Conservation (phyloP, 2,329 filamentous ascomycete species). For the Trichoderma oligosporum region DNA sequence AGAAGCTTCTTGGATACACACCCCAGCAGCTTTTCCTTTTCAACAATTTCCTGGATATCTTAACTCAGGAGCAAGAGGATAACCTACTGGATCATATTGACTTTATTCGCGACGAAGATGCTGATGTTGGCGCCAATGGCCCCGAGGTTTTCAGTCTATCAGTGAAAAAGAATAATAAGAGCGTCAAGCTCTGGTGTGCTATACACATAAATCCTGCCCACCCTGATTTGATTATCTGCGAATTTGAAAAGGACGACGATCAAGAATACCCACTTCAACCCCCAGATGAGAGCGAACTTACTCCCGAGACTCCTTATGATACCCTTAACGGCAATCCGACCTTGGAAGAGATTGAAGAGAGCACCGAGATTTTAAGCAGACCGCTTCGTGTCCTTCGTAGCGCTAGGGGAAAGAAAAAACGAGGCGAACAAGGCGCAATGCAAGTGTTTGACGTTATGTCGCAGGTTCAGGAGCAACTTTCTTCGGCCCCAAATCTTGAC, state of each 20-base stretch:
- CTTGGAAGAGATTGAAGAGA: conserved; percentile 67
- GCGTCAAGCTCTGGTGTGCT: conserved; percentile 78
- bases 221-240: conserved; percentile 72
- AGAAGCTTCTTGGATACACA: conserved; percentile 68
- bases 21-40: conserved; percentile 72
- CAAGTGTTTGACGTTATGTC: conserved; percentile 90
- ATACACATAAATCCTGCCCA: conserved; percentile 70
- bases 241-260: conserved; percentile 85
- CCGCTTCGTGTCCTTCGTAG: conserved; percentile 73
- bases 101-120: conserved; percentile 79
- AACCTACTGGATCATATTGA: conserved; percentile 83
- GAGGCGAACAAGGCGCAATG: conserved; percentile 78
- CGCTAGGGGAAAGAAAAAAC: conserved; percentile 68
- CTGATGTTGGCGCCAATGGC: conserved; percentile 69
- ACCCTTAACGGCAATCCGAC: conserved; percentile 72
- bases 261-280: conserved; percentile 63
- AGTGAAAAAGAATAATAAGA: conserved; percentile 54
- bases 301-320: conserved; percentile 64
- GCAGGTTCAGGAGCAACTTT: conserved; percentile 83
- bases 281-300: conserved; percentile 46
- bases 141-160: conserved; percentile 83
- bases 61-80: conserved; percentile 79
- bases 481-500: conserved; percentile 66
- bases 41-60: conserved; percentile 74
- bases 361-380: conserved; percentile 70